Base-by-base conservation (phyloP, 495 filamentous ascomycete genomes). In the Ascodesmis nigricans region DNA sequence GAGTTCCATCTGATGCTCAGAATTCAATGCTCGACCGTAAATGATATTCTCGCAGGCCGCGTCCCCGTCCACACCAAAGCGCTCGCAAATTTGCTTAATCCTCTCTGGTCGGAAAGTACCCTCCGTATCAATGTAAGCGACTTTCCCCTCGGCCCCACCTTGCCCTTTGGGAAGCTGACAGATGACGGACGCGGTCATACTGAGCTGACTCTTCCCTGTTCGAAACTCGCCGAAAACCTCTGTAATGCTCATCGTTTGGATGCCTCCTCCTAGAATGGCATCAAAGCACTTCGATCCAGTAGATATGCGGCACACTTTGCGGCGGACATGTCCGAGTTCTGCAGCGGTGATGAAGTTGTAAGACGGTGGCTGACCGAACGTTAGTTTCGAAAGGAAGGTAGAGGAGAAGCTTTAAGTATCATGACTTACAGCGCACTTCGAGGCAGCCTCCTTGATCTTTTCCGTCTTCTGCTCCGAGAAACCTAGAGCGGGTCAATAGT, bases 381-480 rank as follows among this genome's bases (percentile, higher is more conserved):
- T 19, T 21, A 21, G 2, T 24, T 9, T 11, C 13, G n/a, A 28
- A 21, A 15, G 23, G 29, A 21, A 10, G 25, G 6, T 17, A 19
- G 21, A 28, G 30, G 10, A 14, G 2, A 23, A n/a, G 11, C 21
- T 6, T 30, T 25, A 11, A 25, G 23, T 11, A 25, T 25, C 11
- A 15, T 3, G 21, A 43, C 58, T 31, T 55, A 78, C 75, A 46
- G 71, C 57, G 39, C 72, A 72, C 46, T 82, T 82, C 39, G 63
- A 59, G 24, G 73, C 64, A 14, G 76, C 76, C 43, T 81, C 76
- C 47, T 79, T 81, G 50, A 82, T 61, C 49, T 79, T 81, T 38
- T 80, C 77, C 8, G 80, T 77, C 53, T 80, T 81, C 46, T 72
- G 61, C 47, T 82, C 77, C 35, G 73, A 78, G 54, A 81, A 79